Percentiles rank a stretch among this genome's conserved stretches.
Conservation (phyloP, 2,329 filamentous ascomycete species). For the Ophioceras dolichostomum region DNA sequence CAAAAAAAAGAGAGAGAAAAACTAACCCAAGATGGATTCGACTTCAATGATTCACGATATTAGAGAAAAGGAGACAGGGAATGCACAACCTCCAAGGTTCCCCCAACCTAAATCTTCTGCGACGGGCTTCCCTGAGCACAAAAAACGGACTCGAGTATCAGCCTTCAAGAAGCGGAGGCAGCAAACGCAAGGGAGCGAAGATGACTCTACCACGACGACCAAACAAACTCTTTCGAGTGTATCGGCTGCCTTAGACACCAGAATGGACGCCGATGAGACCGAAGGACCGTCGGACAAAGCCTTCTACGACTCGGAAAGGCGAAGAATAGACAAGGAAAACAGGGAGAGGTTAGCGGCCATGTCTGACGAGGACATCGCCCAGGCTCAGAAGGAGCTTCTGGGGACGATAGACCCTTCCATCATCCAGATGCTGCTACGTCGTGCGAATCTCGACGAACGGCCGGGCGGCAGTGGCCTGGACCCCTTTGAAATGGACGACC, state of each 20-base stretch:
- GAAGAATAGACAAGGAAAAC: constrained; percentile 75
- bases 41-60: constrained; percentile 61
- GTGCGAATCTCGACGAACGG: constrained; percentile 61
- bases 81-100: constrained; percentile 49
- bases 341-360: constrained; percentile 59
- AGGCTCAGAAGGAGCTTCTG: constrained; percentile 71
- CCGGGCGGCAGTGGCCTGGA: constrained; percentile 19
- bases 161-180: constrained; percentile 65
- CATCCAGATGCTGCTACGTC: constrained; percentile 62
- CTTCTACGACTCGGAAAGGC: constrained; percentile 40
- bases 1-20: too few relatives aligned
- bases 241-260: too few relatives aligned
- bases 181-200: constrained; percentile 3
- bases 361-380: constrained; percentile 69
- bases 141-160: constrained; percentile 60
- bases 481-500: constrained; percentile 21
- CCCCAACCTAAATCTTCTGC: constrained; percentile 43
- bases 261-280: too few relatives aligned
- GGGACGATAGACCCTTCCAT: constrained; percentile 62
- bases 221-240: too few relatives aligned
- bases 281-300: too few relatives aligned
- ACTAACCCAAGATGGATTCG: constrained; percentile 18
- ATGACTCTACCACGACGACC: too few relatives aligned
- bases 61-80: constrained; percentile 55
- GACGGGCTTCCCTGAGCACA: constrained; percentile 81